Percentiles rank a stretch among this genome's conserved stretches.
phyloP scores from a whole-genome alignment of 139 green algal genomes.

The Volvox africanus region DNA sequence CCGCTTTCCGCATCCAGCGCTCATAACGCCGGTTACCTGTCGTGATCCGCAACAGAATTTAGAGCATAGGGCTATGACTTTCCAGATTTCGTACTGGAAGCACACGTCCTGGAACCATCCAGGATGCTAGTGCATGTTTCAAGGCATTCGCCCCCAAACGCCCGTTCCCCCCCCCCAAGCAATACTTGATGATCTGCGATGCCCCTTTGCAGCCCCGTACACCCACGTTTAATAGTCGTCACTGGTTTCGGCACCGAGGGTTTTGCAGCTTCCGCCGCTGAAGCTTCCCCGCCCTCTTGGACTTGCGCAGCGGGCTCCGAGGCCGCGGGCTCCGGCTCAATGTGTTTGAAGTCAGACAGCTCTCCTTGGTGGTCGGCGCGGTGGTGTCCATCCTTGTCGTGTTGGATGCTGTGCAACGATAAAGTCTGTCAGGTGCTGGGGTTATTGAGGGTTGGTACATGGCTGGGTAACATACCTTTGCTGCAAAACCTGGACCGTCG shows the following conservation, averaged over 20 bases:
- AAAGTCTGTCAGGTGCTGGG: background rate
- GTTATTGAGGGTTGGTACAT: background rate
- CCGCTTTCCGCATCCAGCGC: too few relatives aligned
- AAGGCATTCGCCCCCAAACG: too few relatives aligned
- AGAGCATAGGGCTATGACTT: too few relatives aligned
- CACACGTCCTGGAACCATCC: too few relatives aligned
- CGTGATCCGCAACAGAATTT: too few relatives aligned
- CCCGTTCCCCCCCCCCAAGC: too few relatives aligned
- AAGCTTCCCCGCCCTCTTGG: background rate
- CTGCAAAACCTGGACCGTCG: slow-evolving; percentile 47
- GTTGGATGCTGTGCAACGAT: background rate
- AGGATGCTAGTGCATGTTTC: too few relatives aligned
- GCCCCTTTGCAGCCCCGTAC: too few relatives aligned
- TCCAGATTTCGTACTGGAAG: too few relatives aligned
- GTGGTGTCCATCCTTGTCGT: slow-evolving; percentile 10
- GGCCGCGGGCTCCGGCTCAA: slow-evolving; percentile 10
- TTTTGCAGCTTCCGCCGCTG: background rate
- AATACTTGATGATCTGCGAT: too few relatives aligned
- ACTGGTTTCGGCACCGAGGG: slow-evolving; percentile 18
- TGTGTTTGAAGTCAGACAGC: slow-evolving; percentile 43
- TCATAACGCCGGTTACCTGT: too few relatives aligned
- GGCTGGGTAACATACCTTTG: background rate
- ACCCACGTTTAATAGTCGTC: slow-evolving; percentile 22
- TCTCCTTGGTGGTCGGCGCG: background rate
- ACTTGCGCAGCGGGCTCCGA: background rate